Percentiles rank a stretch among this genome's conserved stretches.
These are phyloP conservation scores for Corrigiola litoralis DNA, from an alignment of 179 eudicot genomes.

Conservation along the genomic window DNA sequence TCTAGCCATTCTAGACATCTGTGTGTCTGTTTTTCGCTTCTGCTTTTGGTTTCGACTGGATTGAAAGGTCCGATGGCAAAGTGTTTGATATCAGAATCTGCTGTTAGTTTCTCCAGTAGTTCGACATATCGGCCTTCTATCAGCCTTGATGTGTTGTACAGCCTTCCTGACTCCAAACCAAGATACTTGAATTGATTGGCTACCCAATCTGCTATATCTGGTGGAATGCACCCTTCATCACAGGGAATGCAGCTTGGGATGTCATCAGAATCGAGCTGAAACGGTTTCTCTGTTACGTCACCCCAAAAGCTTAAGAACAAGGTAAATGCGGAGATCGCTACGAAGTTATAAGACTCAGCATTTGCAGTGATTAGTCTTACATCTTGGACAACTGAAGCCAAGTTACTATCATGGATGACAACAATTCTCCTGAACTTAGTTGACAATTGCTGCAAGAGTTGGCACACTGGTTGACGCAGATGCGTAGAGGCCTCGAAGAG, in stretches of 20 bases:
- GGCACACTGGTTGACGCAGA: conserved; percentile 38
- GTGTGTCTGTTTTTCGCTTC: conserved; percentile 11
- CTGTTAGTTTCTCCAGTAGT: conserved; percentile 24
- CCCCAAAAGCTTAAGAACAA: conserved; percentile 25
- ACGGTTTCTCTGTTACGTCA: conserved; percentile 21
- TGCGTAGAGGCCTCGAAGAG: conserved; percentile 31
- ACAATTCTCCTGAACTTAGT: conserved; percentile 24
- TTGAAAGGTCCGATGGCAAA: conserved; percentile 42
- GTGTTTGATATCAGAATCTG: conserved; percentile 21
- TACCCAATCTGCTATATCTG: conserved; percentile 28
- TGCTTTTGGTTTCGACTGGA: background rate
- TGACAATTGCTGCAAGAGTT: conserved; percentile 21
- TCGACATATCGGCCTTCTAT: conserved; percentile 39
- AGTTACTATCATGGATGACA: conserved; percentile 44
- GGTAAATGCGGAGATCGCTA: conserved; percentile 32
- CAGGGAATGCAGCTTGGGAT: conserved; percentile 30
- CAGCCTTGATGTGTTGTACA: conserved; percentile 38
- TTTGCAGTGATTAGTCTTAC: conserved; percentile 31
- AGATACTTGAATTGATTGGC: conserved; percentile 13
- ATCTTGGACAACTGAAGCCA: conserved; percentile 56
- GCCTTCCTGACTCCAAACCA: conserved; percentile 27
- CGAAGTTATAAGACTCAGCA: conserved; percentile 42
- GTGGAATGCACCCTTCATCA: conserved; percentile 27
- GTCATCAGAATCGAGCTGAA: conserved; percentile 16
- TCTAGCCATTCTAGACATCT: conserved; percentile 53